Percentiles rank a stretch among this genome's conserved stretches.
Evolutionary conservation across 2,329 filamentous ascomycete genomes (phyloP).

Genomic region (Pseudogymnoascus pannorum): DNA sequence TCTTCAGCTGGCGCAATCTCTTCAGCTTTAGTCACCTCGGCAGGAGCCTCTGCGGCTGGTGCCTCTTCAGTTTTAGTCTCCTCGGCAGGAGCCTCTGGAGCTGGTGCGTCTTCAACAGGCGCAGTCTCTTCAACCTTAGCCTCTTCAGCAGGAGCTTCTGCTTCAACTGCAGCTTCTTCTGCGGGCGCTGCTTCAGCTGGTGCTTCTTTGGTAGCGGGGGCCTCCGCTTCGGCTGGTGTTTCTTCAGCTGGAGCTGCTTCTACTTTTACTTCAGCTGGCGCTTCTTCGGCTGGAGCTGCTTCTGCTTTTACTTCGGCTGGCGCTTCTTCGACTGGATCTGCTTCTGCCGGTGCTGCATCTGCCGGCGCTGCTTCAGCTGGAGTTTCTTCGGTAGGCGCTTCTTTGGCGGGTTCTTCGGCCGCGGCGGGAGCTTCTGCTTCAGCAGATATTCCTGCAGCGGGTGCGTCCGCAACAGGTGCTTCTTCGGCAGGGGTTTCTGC

Average conservation of each 20-base stretch:
- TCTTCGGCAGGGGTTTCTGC: conserved; percentile 7
- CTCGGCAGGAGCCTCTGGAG: not conserved
- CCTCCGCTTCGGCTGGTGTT: conserved; percentile 6
- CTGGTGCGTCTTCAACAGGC: not conserved
- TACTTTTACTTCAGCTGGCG: conserved; percentile 11
- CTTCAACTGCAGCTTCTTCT: not conserved
- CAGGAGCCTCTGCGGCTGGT: not conserved
- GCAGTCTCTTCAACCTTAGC: not conserved
- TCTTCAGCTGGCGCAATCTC: conserved; percentile 5
- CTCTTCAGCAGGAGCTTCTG: not conserved
- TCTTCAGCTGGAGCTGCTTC: not conserved
- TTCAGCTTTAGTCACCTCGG: not conserved
- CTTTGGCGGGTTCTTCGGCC: too few species aligned
- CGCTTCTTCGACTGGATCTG: conserved; percentile 10
- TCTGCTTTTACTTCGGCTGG: conserved; percentile 9
- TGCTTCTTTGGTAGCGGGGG: conserved; percentile 5
- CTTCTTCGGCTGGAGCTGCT: conserved; percentile 10
- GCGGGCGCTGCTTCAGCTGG: not conserved
- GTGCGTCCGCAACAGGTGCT: not conserved
- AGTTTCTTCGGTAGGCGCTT: not conserved
- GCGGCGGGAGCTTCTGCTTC: not conserved
- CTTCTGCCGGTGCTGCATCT: conserved; percentile 10
- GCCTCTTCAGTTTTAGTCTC: not conserved
- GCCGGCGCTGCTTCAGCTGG: conserved; percentile 8
- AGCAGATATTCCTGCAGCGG: not conserved